Evolutionary conservation across 306 rosid species (phyloP), one percentile per base, ranked within the genome.

Genomic region (Castanea sativa): DNA sequence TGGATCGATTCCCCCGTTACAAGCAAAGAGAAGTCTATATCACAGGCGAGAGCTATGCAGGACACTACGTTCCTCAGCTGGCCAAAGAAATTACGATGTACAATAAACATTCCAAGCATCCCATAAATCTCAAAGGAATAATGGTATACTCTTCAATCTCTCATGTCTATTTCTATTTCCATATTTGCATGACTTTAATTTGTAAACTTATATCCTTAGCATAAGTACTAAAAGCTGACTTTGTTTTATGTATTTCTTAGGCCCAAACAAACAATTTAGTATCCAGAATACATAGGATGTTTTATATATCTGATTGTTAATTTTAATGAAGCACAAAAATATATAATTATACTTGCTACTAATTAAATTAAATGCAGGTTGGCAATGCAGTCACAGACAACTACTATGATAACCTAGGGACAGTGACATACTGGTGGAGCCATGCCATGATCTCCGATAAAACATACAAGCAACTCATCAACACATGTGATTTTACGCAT

Each of bases 381-480:
- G 99, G 99, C 2, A 94, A 94, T 83, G 99, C 99, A 32, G 99
- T 94, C 63, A 94, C 97, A 10, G 99, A 94, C 86, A 92, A 88
- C 82, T 94, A 91, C 84, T 92, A 91, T 58, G 99, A 94, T 74
- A 94, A 91, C 86, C 76, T 94, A 16, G 99, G 99, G 56, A 94
- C 99, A 6, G 99, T 94, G 80, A 85, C 94, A 6, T 94, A 94
- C 67, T 94, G 99, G 99, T 94, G 99, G 99, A 94, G 97, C 88
- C 99, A 94, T 20, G 99, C 99, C 15, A 94, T 94, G 99, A 94
- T 94, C 76, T 94, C 99, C 4, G 99, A 94, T 59, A 91, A 85
- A 79, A 94, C 99, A 27, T 92, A 94, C 80, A 80, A 74, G 52
- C 91, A 91, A 79, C 91, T 94, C 38, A 85, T 94, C 43, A 87